Conservation (phyloP, 2,329 filamentous ascomycete species). For the Scleromitrula shiraiana region DNA sequence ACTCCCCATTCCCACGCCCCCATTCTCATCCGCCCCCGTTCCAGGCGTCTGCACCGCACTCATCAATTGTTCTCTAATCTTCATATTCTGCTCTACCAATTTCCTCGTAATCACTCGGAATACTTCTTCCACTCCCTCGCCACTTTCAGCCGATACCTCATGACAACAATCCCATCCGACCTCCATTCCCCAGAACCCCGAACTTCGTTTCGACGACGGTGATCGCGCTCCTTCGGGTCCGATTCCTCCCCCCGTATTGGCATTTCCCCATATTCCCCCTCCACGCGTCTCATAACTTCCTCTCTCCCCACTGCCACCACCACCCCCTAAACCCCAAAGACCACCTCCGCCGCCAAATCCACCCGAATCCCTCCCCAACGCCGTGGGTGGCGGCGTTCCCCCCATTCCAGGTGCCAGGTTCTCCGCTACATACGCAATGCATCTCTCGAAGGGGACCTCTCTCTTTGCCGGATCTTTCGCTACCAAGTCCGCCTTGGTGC, state of each 20-base stretch:
- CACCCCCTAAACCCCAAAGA: not conserved
- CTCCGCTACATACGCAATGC: constrained; percentile 91
- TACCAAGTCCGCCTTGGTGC: constrained; percentile 88
- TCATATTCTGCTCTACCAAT: constrained; percentile 62
- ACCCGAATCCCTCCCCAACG: constrained; percentile 31
- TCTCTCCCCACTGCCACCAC: constrained; percentile 4
- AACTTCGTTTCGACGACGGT: constrained; percentile 57
- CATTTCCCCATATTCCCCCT: constrained; percentile 10
- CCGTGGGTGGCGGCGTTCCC: constrained; percentile 60
- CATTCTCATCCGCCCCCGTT: constrained; percentile 29
- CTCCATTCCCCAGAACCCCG: constrained; percentile 84
- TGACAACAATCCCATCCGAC: constrained; percentile 96
- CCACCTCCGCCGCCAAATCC: not conserved
- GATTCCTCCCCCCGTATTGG: constrained; percentile 12
- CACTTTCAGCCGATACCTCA: constrained; percentile 89
- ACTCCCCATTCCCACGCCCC: constrained; percentile 16
- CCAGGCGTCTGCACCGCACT: constrained; percentile 40
- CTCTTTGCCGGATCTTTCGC: constrained; percentile 70
- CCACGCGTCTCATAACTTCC: constrained; percentile 2
- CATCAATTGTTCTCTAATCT: constrained; percentile 41
- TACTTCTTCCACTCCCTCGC: constrained; percentile 93
- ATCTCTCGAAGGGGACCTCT: constrained; percentile 87
- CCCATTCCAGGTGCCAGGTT: constrained; percentile 68
- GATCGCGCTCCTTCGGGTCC: constrained; percentile 47
- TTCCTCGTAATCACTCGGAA: constrained; percentile 87